Percentiles rank a stretch among this genome's conserved stretches.
phyloP scores from a whole-genome alignment of 345 rosid genomes.

The Aethionema arabicum region DNA sequence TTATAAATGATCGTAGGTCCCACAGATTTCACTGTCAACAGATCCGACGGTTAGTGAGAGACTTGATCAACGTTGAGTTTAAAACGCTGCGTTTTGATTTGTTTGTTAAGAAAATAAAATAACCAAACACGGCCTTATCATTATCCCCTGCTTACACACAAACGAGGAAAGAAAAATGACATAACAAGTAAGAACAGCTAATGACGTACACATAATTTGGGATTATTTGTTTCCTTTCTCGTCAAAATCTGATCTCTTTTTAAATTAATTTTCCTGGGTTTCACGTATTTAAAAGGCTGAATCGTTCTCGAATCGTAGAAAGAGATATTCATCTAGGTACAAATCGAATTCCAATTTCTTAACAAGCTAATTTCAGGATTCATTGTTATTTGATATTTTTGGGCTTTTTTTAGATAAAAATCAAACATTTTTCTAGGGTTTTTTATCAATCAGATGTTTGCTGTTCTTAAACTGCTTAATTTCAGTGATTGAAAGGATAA shows the following conservation, averaged over 20 bases:
- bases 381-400: neutral
- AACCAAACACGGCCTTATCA: constrained; percentile 73
- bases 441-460: neutral
- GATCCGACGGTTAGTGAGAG: constrained; percentile 11
- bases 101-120: constrained; percentile 35
- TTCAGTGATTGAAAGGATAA: too few relatives aligned
- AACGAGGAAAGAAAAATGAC: constrained; percentile 13
- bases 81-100: constrained; percentile 31
- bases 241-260: neutral
- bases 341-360: neutral
- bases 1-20: neutral
- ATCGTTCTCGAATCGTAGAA: neutral
- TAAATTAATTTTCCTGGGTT: constrained; percentile 6
- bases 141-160: neutral
- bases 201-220: constrained; percentile 14
- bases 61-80: constrained; percentile 1
- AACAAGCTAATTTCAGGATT: constrained; percentile 1
- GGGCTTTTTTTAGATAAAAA: neutral
- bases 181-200: constrained; percentile 20
- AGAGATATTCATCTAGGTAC: constrained; percentile 25
- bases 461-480: too few relatives aligned
- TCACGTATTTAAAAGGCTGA: constrained; percentile 6
- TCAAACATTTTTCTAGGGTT: neutral
- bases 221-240: constrained; percentile 13
- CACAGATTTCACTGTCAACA: neutral